These are phyloP conservation scores for Cicer bijugum DNA, from an alignment of 306 rosid genomes.

Conservation along the genomic window DNA sequence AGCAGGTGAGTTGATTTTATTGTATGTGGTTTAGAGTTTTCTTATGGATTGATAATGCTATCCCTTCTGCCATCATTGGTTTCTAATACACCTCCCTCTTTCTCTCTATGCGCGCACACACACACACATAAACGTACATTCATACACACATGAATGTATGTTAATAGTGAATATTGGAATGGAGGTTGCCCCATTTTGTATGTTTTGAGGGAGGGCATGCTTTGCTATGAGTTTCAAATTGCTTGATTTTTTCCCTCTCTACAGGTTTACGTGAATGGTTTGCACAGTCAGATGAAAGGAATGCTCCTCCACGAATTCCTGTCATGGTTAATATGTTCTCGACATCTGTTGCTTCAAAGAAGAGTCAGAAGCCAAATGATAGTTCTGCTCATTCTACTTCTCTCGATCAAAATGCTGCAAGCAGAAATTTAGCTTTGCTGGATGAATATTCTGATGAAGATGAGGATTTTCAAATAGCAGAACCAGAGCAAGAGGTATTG, in stretches of 20 bases:
- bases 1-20: conserved; percentile 70
- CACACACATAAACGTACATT: neutral
- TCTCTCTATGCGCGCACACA: neutral
- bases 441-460: conserved; percentile 98
- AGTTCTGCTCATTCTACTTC: conserved; percentile 55
- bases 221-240: conserved; percentile 23
- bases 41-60: conserved; percentile 17
- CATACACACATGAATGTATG: neutral
- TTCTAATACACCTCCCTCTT: neutral
- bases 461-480: conserved; percentile 92
- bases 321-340: conserved; percentile 99
- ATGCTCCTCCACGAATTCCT: conserved; percentile 93
- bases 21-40: conserved; percentile 28
- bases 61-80: conserved; percentile 25
- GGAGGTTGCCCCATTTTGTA: conserved; percentile 8
- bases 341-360: conserved; percentile 72
- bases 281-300: conserved; percentile 94
- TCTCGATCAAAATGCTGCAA: conserved; percentile 71
- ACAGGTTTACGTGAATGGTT: conserved; percentile 96
- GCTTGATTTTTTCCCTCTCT: conserved; percentile 33
- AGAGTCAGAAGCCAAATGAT: conserved; percentile 66
- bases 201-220: conserved; percentile 20
- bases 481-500: conserved; percentile 83
- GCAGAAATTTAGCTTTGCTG: conserved; percentile 81
- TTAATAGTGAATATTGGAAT: conserved; percentile 28